Evolutionary conservation across 2,329 filamentous ascomycete species (phyloP).

Genomic region (Diaporthe australafricana): DNA sequence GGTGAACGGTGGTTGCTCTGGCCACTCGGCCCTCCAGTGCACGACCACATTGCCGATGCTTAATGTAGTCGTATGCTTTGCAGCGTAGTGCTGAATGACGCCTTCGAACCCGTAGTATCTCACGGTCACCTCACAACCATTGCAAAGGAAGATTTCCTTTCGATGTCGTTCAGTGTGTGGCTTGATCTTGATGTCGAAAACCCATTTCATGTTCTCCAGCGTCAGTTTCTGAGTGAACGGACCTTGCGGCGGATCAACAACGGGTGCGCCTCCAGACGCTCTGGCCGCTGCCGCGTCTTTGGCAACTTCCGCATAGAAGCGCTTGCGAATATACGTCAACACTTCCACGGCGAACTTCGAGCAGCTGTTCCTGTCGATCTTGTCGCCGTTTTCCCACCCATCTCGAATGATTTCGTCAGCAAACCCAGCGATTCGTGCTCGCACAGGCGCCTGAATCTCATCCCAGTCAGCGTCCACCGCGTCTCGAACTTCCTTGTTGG

Average conservation of each 20-base stretch:
- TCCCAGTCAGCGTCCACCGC: slow-evolving; percentile 78
- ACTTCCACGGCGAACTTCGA: slow-evolving; percentile 79
- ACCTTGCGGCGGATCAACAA: slow-evolving; percentile 61
- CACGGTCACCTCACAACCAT: slow-evolving; percentile 70
- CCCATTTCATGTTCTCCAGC: slow-evolving; percentile 88
- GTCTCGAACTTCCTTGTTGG: slow-evolving; percentile 65
- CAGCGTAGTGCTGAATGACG: slow-evolving; percentile 84
- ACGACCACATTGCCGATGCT: slow-evolving; percentile 80
- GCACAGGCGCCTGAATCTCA: slow-evolving; percentile 74
- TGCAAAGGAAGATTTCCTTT: slow-evolving; percentile 82
- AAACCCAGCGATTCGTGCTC: slow-evolving; percentile 72
- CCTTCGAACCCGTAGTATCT: slow-evolving; percentile 83
- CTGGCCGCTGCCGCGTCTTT: slow-evolving; percentile 62
- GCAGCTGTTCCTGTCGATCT: slow-evolving; percentile 71
- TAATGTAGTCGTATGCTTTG: slow-evolving; percentile 80
- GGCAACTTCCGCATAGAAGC: slow-evolving; percentile 72
- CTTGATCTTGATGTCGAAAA: slow-evolving; percentile 83
- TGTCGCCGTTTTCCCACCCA: slow-evolving; percentile 72
- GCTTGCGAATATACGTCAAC: slow-evolving; percentile 72
- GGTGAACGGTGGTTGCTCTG: slow-evolving; percentile 78
- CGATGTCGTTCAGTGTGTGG: slow-evolving; percentile 73
- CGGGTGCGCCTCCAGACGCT: slow-evolving; percentile 57
- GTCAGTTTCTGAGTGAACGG: slow-evolving; percentile 73
- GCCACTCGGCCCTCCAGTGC: slow-evolving; percentile 86
- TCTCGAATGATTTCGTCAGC: slow-evolving; percentile 77